phyloP scores from a whole-genome alignment of 352 stramenopile species.

The Albugo laibachii region DNA sequence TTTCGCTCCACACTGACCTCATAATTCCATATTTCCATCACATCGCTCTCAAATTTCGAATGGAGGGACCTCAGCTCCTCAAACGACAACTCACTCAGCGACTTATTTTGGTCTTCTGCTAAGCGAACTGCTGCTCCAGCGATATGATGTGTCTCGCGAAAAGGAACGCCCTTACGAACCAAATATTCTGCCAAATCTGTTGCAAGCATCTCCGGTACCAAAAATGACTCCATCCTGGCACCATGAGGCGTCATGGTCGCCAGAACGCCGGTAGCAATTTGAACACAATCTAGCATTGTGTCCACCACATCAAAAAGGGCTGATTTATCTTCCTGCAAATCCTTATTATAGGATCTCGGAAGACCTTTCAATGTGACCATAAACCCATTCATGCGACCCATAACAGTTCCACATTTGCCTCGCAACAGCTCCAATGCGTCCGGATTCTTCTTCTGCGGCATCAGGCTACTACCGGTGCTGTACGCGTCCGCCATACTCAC shows the following conservation, averaged over 20 bases:
- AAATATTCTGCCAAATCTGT: slow-evolving; percentile 98
- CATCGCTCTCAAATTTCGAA: slow-evolving; percentile 75
- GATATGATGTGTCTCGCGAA: slow-evolving; percentile 99
- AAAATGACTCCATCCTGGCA: slow-evolving; percentile 85
- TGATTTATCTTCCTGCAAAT: slow-evolving; percentile 98
- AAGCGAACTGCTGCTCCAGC: slow-evolving; percentile 85
- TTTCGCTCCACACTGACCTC: slow-evolving; percentile 81
- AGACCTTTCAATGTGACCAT: slow-evolving; percentile 93
- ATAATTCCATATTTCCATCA: slow-evolving; percentile 81
- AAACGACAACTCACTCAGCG: slow-evolving; percentile 76
- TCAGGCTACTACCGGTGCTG: slow-evolving; percentile 94
- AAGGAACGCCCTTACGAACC: slow-evolving; percentile 95
- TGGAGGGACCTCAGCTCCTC: slow-evolving; percentile 80
- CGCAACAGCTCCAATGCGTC: slow-evolving; percentile 96
- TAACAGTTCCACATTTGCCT: slow-evolving; percentile 91
- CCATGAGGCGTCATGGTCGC: slow-evolving; percentile 90
- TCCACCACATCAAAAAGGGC: slow-evolving; percentile 94
- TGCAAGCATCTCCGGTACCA: slow-evolving; percentile 98
- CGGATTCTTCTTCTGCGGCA: slow-evolving; percentile 99
- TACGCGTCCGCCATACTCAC: slow-evolving; percentile 96
- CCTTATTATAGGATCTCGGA: slow-evolving; percentile 98
- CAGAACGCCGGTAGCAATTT: slow-evolving; percentile 93
- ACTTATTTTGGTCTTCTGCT: slow-evolving; percentile 75
- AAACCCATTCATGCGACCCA: slow-evolving; percentile 89
- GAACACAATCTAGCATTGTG: slow-evolving; percentile 92